Evolutionary conservation across 257 asterid genomes (phyloP), one percentile per base, ranked within the genome.

Genomic region (Solanum habrochaites): DNA sequence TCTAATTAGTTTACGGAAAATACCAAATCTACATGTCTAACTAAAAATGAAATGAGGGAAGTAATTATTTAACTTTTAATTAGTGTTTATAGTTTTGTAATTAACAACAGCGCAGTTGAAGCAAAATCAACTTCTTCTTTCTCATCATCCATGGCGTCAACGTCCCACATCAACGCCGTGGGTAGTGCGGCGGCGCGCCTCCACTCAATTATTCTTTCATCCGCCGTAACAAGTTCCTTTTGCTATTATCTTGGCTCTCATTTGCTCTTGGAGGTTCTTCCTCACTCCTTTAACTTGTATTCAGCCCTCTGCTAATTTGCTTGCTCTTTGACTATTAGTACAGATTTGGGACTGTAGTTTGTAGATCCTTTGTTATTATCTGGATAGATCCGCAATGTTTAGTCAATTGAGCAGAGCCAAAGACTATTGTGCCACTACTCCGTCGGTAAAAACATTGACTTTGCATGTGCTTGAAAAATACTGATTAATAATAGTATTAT

Each of bases 251-350:
- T 75, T 96, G 93, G 94, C 90, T 58, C 93, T 93, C 91, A 96
- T 90, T 91, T 96, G 91, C 93, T 62, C 89, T 91, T 40, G 98
- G 99, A 94, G 99, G 98, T 96, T 25, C 31, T 15, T 39, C n/a
- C 42, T 47, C 15, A 49, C 40, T 20, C 37, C 66, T 56, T 56
- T 56, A 20, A 56, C 25, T 56, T 56, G 66, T 8, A 56, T 56
- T 56, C 66, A 56, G 20, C 8, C n/a, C 25, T 20, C 66, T 56
- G 66, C 66, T n/a, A 0, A 56, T 12, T 11, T 73, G 0, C 56
- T 23, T 23, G 82, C 21, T 73, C 31, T 39, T 37, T 73, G 5
- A 73, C 20, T 31, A 31, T 73, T 37, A 39, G 52, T 21, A 21
- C 31, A 5, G 31, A 69, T 69, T 27, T 7, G n/a, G 31, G 40